Percentiles rank a stretch among this genome's conserved stretches.
These are phyloP conservation scores for Colletotrichum sp. DNA, from an alignment of 2,329 filamentous ascomycete species.

Conservation along the genomic window DNA sequence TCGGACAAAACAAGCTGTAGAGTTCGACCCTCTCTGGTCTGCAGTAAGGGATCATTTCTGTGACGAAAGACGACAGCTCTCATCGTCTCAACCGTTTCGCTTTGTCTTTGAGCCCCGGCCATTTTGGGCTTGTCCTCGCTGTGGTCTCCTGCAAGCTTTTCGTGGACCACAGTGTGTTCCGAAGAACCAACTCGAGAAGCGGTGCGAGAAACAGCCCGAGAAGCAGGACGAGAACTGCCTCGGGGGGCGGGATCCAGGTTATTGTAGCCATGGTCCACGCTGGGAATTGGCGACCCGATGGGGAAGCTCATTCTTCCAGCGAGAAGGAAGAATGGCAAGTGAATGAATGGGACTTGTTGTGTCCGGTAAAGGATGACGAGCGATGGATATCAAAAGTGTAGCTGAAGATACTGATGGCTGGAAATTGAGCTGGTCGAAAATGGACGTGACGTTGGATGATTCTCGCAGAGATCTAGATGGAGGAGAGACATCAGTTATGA, in stretches of 20 bases:
- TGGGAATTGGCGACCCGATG: background rate
- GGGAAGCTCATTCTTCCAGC: background rate
- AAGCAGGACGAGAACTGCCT: background rate
- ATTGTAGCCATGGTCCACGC: background rate
- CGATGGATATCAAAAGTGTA: background rate
- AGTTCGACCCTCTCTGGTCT: background rate
- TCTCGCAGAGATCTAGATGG: background rate
- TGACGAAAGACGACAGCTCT: background rate
- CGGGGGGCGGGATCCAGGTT: background rate
- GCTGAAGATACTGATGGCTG: background rate
- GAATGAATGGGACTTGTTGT: background rate
- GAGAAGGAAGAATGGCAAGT: background rate
- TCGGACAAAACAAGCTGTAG: background rate
- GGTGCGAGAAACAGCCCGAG: background rate
- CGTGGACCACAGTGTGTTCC: background rate
- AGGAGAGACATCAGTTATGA: background rate
- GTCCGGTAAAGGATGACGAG: background rate
- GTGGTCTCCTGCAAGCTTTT: background rate
- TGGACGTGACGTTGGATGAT: background rate
- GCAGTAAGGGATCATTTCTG: background rate
- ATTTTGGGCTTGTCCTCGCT: background rate
- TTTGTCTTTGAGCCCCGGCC: background rate
- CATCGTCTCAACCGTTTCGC: background rate
- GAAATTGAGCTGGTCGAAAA: background rate
- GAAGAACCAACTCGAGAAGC: background rate